Evolutionary conservation across 2,329 filamentous ascomycete species (phyloP), one percentile per base, ranked within the genome.

Genomic region (Ophiostoma tasmaniense): DNA sequence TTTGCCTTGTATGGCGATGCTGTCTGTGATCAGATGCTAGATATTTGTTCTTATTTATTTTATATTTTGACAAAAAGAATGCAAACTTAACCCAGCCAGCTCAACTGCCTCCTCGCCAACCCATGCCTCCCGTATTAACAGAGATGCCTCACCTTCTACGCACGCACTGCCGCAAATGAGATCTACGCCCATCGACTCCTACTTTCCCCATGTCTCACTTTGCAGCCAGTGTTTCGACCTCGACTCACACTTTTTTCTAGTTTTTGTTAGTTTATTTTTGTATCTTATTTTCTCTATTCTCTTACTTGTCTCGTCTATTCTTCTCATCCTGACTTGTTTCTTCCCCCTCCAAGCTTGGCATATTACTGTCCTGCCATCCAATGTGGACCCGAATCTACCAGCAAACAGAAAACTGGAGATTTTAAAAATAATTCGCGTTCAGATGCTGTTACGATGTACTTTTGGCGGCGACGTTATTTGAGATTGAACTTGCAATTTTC

Each of bases 331-430:
- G 14, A 10, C 59, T 22, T n/a, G 20, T 11, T 35, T 35, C 59
- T n/a, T 39, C n/a, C 33, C 35, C 35, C 22, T 39, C 35, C 35
- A 22, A 25, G 33, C 17, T 64, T 64, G 59, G 28, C 35, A 37
- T 37, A 2, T 64, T 1, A 20, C 33, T 35, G 61, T 33, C 61
- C 50, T 55, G 22, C 50, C 50, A 55, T 37, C 2, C 17, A n/a
- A 37, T 64, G 33, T 64, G 61, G 61, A 11, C 61, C 61, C 17
- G 33, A 64, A 37, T 64, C 30, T 39, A 64, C n/a, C 61, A 25
- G 30, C 33, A 35, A 55, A 55, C 30, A 42, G 33, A 65, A 65
- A 65, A 42, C 62, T 28, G 62, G 62, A n/a, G 62, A 39, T 14
- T 14, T 25, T 39, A 28, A 65, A 25, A 64, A 25, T 45, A 45